Conservation (phyloP, 73 alveolate species). For the Symbiodinium natans region DNA sequence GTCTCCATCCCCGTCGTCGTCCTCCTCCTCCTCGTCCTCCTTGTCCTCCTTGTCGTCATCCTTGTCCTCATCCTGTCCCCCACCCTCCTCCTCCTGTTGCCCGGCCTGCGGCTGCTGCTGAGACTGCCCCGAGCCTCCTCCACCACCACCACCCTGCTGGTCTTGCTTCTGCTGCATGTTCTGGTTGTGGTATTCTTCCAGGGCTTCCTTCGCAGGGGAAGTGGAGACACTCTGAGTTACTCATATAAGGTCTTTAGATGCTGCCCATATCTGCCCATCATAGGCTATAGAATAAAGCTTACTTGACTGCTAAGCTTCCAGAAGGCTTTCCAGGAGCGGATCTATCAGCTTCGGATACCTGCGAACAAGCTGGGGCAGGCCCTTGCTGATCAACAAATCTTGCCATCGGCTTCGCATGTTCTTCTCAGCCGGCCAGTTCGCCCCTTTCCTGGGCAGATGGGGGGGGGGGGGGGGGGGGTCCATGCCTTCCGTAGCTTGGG, state of each 20-base stretch:
- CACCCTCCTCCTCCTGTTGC: too few species aligned
- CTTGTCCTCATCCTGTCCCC: neutral
- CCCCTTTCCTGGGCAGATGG: neutral
- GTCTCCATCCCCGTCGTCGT: neutral
- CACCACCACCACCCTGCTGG: neutral
- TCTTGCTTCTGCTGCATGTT: neutral
- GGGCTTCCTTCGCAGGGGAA: too few species aligned
- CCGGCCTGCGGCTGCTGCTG: neutral
- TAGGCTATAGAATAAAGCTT: too few species aligned
- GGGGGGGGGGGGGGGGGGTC: too few species aligned
- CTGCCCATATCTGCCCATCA: too few species aligned
- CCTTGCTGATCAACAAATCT: constrained; percentile 6
- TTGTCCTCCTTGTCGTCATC: neutral
- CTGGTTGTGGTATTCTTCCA: neutral
- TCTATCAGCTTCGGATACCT: constrained; percentile 28
- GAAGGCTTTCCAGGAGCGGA: neutral
- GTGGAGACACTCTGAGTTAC: too few species aligned
- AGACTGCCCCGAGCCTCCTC: neutral
- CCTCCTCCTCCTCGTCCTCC: neutral
- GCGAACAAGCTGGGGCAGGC: neutral
- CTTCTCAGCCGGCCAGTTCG: constrained; percentile 28
- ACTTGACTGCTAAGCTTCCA: too few species aligned
- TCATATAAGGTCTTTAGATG: too few species aligned
- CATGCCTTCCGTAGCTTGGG: too few species aligned
- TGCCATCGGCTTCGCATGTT: constrained; percentile 36